Evolutionary conservation across 495 filamentous ascomycete species (phyloP), one percentile per base, ranked within the genome.

Genomic region (Filosporella fistucella): DNA sequence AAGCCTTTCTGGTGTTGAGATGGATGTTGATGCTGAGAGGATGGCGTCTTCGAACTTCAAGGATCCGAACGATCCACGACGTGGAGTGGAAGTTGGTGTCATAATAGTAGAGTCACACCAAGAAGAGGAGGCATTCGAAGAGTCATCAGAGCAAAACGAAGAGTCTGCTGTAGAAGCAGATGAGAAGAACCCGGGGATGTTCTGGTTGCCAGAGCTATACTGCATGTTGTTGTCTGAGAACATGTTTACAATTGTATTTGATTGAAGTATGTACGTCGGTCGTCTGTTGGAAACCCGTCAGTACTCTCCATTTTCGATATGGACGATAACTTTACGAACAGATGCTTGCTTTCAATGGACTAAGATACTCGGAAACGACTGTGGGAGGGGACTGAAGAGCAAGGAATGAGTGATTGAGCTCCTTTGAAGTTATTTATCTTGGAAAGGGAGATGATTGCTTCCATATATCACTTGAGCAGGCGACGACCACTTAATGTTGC

Each of bases 1-100:
- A 11, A 36, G 14, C n/a, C 13, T 11, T 11, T 47, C 38, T 25
- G 50, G 38, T 17, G 35, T 42, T 16, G n/a, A 18, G 13, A 21
- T 32, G 12, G 41, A 10, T n/a, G 32, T 25, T 5, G 32, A 8
- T 13, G 21, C 10, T 3, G 10, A 28, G 13, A 45, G 22, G 1
- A 33, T 32, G n/a, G 3, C 6, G 20, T 45, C 41, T 33, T 52
- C 49, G 0, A 38, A 16, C 18, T 44, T 45, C 8, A 45, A 7
- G 8, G 23, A 18, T 13, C 32, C 36, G 18, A 49, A 42, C 2
- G 28, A 33, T 32, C 5, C 6, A 12, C 34, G 17, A 13, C 30
- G 18, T 10, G 33, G 30, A 10, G 41, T 38, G 23, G 32, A 23
- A 4, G 25, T 10, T 17, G 37, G 46, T 1, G 46, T 34, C 10